Base-by-base conservation (phyloP, 257 asterid species). In the Scutellaria minor region DNA sequence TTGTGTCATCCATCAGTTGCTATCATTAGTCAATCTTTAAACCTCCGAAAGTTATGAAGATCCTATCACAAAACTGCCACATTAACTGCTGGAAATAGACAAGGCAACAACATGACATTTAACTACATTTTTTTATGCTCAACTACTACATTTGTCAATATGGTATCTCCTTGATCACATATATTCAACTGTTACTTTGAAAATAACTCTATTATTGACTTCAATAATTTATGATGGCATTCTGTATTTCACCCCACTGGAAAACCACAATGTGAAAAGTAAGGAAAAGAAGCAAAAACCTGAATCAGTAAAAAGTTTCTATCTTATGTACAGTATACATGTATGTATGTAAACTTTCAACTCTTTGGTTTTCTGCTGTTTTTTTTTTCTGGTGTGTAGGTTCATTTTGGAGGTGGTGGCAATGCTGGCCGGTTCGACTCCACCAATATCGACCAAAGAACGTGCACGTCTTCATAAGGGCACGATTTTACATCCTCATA, bases 401-500 rank as follows among this genome's bases (percentile, higher is more conserved):
- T 59, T 86, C 86, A 85, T 72, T 78, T 83, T 13, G 89, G 79
- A n/a, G 87, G 81, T 37, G 86, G 85, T 10, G 90, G 92, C 80
- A 81, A 76, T 11, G 94, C 80, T 14, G 78, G 92, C 24, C 84
- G 89, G 65, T 90, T 93, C n/a, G 97, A 85, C 78, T 93, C 96
- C 75, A 93, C 96, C 77, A 93, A 65, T 77, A 93, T 90, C 18
- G 98, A 89, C 98, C 98, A 93, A 39, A 93, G 89, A 11, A 93
- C 92, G 71, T 93, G 97, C 56, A 93, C 98, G 24, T 93, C 98
- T 83, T 93, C 98, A 46, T 82, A 93, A 8, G 90, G 96, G 82
- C 98, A 93, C 4, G 97, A 87, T 81, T 89, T 93, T 55, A 93
- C 97, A 89, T 93, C 97, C 84, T 93, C 98, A 66, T 93, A 91